Percentiles rank a stretch among this genome's conserved stretches.
These are phyloP conservation scores for Scytalidium sp. DNA, from an alignment of 2,329 filamentous ascomycete genomes.

Conservation along the genomic window DNA sequence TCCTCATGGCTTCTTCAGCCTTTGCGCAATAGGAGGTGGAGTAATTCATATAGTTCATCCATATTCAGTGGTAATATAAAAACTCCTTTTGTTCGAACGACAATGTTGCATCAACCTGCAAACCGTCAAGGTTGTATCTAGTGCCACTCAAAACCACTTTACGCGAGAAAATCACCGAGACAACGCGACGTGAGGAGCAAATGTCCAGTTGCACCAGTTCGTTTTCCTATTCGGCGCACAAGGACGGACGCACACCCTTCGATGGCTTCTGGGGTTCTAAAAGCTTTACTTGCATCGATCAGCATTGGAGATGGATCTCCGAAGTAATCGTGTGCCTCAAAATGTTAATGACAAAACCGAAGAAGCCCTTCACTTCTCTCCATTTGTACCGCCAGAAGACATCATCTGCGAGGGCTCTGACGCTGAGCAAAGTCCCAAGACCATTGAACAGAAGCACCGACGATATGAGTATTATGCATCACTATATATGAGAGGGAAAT, in stretches of 20 bases:
- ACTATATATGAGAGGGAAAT: conserved; percentile 53
- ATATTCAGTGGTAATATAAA: no score
- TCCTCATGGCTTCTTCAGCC: no score
- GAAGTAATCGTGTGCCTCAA: background rate
- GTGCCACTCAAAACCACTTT: background rate
- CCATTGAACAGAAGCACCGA: conserved; percentile 45
- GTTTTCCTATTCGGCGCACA: background rate
- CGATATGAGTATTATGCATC: conserved; percentile 59
- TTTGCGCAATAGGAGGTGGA: no score
- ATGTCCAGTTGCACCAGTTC: background rate
- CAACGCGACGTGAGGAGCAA: background rate
- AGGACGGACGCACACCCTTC: background rate
- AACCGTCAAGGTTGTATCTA: background rate
- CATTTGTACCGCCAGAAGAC: conserved; percentile 39
- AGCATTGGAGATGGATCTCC: background rate
- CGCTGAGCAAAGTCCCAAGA: conserved; percentile 47
- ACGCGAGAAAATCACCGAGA: background rate
- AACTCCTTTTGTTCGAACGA: no score
- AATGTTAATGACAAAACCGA: conserved; percentile 10
- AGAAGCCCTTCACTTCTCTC: conserved; percentile 47
- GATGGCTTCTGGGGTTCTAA: background rate
- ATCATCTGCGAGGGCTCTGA: conserved; percentile 56
- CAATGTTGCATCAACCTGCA: no score
- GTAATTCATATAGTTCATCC: no score
- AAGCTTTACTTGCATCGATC: background rate